A percentile compares a stretch with the other conserved stretches of the same genome.
These are phyloP conservation scores for Paecilomyces formosus DNA, from an alignment of 2,329 filamentous ascomycete species.

Conservation along the genomic window DNA sequence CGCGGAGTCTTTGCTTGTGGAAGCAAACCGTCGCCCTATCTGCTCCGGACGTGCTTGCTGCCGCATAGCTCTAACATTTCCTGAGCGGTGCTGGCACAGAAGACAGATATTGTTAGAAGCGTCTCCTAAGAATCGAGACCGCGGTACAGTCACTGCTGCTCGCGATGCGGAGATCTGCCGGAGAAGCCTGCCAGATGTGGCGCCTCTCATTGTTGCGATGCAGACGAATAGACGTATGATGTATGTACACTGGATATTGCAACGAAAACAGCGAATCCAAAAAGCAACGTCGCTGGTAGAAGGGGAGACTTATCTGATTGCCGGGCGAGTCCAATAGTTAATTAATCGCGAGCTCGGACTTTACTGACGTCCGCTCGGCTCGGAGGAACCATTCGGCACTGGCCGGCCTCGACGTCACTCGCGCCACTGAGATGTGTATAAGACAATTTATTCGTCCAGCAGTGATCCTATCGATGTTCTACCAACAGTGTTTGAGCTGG, in stretches of 20 bases:
- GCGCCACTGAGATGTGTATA: no score
- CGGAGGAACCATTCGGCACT: background rate
- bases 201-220: background rate
- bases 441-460: no score
- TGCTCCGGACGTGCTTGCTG: background rate
- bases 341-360: background rate
- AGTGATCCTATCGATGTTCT: no score
- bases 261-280: background rate
- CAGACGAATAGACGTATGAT: background rate
- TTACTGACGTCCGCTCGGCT: background rate
- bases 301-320: background rate
- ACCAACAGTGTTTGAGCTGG: no score
- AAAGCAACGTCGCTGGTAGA: background rate
- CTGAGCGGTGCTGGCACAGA: background rate
- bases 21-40: background rate
- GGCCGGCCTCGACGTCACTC: no score
- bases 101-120: slow-evolving; percentile 1
- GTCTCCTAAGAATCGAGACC: background rate
- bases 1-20: background rate
- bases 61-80: background rate
- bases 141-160: background rate
- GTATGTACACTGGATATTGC: background rate
- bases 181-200: background rate
- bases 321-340: background rate
- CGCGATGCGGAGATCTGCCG: background rate